A percentile compares a stretch with the other conserved stretches of the same genome.
Conservation (phyloP, 441 rosid species). For the Viola pubescens region DNA sequence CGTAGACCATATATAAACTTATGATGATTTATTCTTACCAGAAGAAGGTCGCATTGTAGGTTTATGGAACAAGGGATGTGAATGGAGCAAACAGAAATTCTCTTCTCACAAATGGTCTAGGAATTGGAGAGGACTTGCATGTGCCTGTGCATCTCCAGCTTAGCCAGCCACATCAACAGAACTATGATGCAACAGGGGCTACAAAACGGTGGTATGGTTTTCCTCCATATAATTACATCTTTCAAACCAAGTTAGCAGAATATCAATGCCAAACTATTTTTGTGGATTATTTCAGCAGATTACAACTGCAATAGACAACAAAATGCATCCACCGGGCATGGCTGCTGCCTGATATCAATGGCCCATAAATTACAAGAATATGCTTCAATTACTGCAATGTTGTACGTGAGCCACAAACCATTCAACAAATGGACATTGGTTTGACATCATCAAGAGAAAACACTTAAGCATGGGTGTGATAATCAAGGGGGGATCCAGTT, state of each 20-base stretch:
- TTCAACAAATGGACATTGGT: constrained; percentile 21
- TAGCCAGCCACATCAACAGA: constrained; percentile 74
- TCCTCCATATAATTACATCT: constrained; percentile 14
- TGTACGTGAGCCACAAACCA: constrained; percentile 32
- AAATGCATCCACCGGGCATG: constrained; percentile 20
- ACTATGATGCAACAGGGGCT: constrained; percentile 41
- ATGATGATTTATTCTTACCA: constrained; percentile 22
- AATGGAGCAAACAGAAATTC: constrained; percentile 38
- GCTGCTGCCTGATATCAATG: constrained; percentile 20
- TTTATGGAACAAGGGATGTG: constrained; percentile 50
- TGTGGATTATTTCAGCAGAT: constrained; percentile 40
- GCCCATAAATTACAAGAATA: constrained; percentile 17
- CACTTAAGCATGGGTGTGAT: constrained; percentile 24
- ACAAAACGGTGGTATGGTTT: constrained; percentile 44
- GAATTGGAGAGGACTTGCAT: constrained; percentile 43
- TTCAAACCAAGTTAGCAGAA: constrained; percentile 10
- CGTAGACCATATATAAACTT: constrained; percentile 9
- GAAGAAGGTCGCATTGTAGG: constrained; percentile 35
- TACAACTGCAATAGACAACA: constrained; percentile 47
- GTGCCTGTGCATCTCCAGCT: constrained; percentile 73
- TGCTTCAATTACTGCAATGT: constrained; percentile 30
- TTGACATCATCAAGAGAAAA: constrained; percentile 23
- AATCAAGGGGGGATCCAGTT: constrained; percentile 14
- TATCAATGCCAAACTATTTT: constrained; percentile 21
- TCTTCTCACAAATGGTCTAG: constrained; percentile 39